Base-by-base conservation (phyloP, 192 early-diverging fungal genomes). In the Entophlyctis luteolus region DNA sequence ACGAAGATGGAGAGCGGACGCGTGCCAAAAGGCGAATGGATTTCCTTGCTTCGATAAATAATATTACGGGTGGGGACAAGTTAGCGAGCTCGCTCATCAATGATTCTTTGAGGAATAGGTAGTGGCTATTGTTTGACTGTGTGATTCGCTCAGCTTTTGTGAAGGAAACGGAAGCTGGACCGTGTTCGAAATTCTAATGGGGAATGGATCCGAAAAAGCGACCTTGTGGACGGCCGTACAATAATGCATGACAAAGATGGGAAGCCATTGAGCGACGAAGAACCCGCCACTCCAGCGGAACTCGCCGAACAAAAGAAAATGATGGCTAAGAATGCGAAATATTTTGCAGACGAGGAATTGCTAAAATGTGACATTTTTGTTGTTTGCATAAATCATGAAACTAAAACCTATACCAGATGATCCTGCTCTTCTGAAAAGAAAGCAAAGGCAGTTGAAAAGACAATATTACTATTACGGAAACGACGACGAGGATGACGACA, bases 171-270 rank as follows among this genome's bases (percentile, higher is more conserved):
- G 6, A 74, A 81, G 38, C 39, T 42, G 39, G 75, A 86, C 34
- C 76, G 82, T 28, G 86, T 89, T n/a, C 74, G 86, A 27, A 83
- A 87, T 39, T 76, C 76, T 36, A 55, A 65, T 35, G 88, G 88
- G 6, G 82, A 87, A 58, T 89, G 88, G 87, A 84, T 74, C 47
- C 54, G 16, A 52, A 75, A 76, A 25, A 83, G 65, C 66, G 84
- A 86, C 6, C 55, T 86, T 4, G 77, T 75, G 35, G 86, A 84
- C 39, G 76, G 71, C 10, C 79, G 82, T 3, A 86, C 86, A 36
- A 81, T 82, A 45, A 82, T 87, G 57, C 79, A 77, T 52, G 56
- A 55, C 32, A 35, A 50, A 25, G 67, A 50, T 23, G 55, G 46
- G 46, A 48, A 38, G 46, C 62, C 62, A 5, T 18, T 63, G 47